Evolutionary conservation across 1,139 yeast genomes (phyloP).

Genomic region (Saccharomyces pastorianus): DNA sequence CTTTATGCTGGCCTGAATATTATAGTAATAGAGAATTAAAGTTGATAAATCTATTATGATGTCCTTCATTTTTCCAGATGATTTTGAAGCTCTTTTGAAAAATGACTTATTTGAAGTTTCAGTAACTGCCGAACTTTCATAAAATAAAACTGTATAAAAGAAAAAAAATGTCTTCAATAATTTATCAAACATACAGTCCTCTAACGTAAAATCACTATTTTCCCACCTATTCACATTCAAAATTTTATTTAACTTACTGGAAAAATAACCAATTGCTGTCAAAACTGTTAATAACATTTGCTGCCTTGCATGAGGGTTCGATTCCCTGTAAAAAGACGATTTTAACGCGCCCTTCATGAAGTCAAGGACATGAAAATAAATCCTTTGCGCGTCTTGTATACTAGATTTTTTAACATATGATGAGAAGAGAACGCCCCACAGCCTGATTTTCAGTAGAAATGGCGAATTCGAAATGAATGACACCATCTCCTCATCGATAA

Average conservation of each 20-base stretch:
- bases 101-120: slow-evolving; percentile 22
- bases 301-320: slow-evolving; percentile 23
- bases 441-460: slow-evolving; percentile 54
- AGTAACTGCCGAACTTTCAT: slow-evolving; percentile 33
- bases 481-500: slow-evolving; percentile 43
- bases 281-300: slow-evolving; percentile 35
- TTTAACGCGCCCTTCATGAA: slow-evolving; percentile 37
- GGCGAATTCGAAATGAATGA: slow-evolving; percentile 56
- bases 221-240: slow-evolving; percentile 10
- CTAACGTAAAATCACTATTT: neutral
- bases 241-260: slow-evolving; percentile 13
- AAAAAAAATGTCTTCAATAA: slow-evolving; percentile 34
- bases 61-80: slow-evolving; percentile 44
- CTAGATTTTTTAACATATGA: slow-evolving; percentile 44
- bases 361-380: slow-evolving; percentile 45
- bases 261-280: slow-evolving; percentile 38
- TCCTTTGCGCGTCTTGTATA: slow-evolving; percentile 39
- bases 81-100: slow-evolving; percentile 27
- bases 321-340: slow-evolving; percentile 20
- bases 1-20: slow-evolving; percentile 22
- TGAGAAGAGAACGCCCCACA: slow-evolving; percentile 70
- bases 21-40: slow-evolving; percentile 32
- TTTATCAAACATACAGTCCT: slow-evolving; percentile 23
- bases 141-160: slow-evolving; percentile 37
- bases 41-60: slow-evolving; percentile 40